phyloP scores from a whole-genome alignment of 2,329 filamentous ascomycete genomes.

The Monosporascus ibericus region DNA sequence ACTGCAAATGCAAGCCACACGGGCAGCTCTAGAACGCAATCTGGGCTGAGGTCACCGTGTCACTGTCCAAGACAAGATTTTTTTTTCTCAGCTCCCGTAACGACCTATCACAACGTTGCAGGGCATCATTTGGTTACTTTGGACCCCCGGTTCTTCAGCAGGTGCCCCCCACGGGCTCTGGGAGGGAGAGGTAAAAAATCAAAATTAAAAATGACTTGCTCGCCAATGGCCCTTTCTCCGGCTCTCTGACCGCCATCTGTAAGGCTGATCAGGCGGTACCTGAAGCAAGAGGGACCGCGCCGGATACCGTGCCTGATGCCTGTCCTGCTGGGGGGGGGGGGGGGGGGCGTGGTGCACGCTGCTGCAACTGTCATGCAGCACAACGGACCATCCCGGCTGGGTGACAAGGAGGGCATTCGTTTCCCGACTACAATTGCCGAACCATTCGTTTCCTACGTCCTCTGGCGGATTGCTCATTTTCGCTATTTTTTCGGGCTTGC shows the following conservation, averaged over 20 bases:
- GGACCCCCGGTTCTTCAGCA: background rate
- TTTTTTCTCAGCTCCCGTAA: background rate
- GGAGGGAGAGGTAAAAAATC: background rate
- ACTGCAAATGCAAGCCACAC: slow-evolving; percentile 18
- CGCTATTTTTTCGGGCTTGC: background rate
- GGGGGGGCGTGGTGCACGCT: background rate
- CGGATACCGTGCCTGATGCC: background rate
- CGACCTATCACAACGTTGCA: background rate
- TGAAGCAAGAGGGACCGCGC: background rate
- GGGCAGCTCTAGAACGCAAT: slow-evolving; percentile 20
- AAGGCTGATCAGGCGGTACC: background rate
- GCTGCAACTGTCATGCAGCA: background rate
- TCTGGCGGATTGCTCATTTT: background rate
- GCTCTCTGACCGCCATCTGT: background rate
- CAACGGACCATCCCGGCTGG: background rate
- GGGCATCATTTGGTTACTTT: background rate
- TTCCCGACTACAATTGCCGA: background rate
- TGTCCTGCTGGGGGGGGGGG: background rate
- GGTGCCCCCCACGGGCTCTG: background rate
- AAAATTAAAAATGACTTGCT: background rate
- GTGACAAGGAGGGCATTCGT: background rate
- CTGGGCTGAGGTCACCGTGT: slow-evolving; percentile 7
- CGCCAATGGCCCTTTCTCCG: background rate
- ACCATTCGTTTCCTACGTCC: background rate
- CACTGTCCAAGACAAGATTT: slow-evolving; percentile 11